Evolutionary conservation across 352 stramenopile genomes (phyloP).

Genomic region (Phytopythium oedochilum): DNA sequence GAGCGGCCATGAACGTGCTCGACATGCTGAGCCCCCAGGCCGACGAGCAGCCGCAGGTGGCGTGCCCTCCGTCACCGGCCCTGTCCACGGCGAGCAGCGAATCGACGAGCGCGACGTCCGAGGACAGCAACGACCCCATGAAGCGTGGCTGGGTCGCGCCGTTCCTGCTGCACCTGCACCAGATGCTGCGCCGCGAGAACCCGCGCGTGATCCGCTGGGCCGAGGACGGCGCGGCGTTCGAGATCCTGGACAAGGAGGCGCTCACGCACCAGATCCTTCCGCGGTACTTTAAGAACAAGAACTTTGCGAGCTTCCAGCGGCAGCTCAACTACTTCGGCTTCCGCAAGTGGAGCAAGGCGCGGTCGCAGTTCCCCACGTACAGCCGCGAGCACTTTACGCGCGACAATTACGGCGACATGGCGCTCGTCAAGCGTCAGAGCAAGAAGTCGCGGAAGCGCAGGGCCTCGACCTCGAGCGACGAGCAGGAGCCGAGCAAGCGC

Average conservation of each 20-base stretch:
- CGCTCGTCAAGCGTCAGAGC: conserved; percentile 81
- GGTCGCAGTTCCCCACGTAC: conserved; percentile 70
- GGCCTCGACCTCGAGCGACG: conserved; percentile 10
- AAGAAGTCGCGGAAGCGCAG: conserved; percentile 81
- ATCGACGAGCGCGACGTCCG: conserved; percentile 1
- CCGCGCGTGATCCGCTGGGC: conserved; percentile 79
- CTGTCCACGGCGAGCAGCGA: conserved; percentile 28
- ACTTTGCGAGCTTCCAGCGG: conserved; percentile 94
- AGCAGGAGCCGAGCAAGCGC: conserved; percentile 35
- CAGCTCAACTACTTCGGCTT: conserved; percentile 97
- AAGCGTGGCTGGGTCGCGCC: conserved; percentile 79
- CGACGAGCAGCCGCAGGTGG: conserved; percentile 1
- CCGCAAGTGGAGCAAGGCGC: conserved; percentile 86
- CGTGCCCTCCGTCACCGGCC: conserved; percentile 31
- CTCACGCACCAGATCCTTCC: conserved; percentile 89
- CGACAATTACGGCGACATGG: conserved; percentile 84
- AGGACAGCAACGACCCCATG: conserved; percentile 12
- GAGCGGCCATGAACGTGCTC: conserved; percentile 34
- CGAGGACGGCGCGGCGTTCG: conserved; percentile 67
- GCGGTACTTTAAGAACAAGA: conserved; percentile 95
- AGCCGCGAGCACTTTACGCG: conserved; percentile 78
- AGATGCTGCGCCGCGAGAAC: conserved; percentile 81
- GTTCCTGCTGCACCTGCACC: conserved; percentile 80
- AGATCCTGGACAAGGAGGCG: conserved; percentile 81
- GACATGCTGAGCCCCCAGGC: conserved; percentile 28